phyloP scores from a whole-genome alignment of 192 early-diverging fungal species.

The Umbelopsis sp. region DNA sequence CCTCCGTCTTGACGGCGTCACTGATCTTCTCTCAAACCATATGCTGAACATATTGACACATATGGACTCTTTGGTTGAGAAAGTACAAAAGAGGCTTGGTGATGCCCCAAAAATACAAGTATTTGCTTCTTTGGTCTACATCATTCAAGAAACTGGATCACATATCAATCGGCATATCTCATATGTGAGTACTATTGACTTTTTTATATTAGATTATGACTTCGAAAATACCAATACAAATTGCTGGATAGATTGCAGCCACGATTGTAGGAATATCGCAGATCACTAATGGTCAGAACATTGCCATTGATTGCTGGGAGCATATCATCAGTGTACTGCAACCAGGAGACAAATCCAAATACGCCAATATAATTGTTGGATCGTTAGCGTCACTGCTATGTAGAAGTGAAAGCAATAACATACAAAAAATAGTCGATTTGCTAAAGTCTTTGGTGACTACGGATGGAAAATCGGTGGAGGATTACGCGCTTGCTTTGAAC shows the following conservation, averaged over 20 bases:
- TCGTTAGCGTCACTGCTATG: background rate
- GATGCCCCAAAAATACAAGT: background rate
- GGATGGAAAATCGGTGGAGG: background rate
- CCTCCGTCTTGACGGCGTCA: background rate
- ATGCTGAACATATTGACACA: constrained; percentile 4
- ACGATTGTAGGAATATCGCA: constrained; percentile 6
- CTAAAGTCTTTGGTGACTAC: background rate
- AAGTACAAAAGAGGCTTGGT: background rate
- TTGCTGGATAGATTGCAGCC: background rate
- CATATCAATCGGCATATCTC: background rate
- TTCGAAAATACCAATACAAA: background rate
- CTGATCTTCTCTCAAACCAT: background rate
- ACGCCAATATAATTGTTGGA: background rate
- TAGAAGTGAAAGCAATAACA: background rate
- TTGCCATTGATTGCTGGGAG: background rate
- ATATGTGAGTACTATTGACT: background rate
- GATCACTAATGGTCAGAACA: background rate
- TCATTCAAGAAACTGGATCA: background rate
- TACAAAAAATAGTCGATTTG: background rate
- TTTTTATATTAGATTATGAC: background rate
- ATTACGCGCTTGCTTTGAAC: background rate
- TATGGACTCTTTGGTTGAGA: constrained; percentile 4
- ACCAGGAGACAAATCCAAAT: background rate
- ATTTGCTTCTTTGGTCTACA: background rate
- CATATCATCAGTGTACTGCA: background rate